phyloP scores from a whole-genome alignment of 208 protist species.

The Trypanosoma rangeli region DNA sequence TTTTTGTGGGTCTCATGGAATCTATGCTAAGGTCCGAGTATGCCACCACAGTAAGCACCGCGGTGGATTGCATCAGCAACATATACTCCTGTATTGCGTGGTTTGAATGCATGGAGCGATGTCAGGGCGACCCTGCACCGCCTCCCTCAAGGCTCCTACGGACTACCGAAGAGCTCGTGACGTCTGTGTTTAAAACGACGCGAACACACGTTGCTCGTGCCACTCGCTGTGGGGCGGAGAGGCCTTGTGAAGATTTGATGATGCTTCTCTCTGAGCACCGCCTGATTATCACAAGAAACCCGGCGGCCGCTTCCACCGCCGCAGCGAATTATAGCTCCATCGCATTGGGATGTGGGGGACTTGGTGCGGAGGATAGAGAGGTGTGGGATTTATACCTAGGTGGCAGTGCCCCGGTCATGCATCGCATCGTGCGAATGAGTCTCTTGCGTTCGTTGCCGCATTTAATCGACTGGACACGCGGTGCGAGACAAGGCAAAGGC shows the following conservation, averaged over 20 bases:
- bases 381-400: constrained; percentile 19
- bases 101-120: constrained; percentile 25
- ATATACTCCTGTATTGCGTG: constrained; percentile 43
- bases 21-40: constrained; percentile 42
- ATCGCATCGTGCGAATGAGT: constrained; percentile 43
- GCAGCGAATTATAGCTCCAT: neutral
- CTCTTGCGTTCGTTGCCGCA: constrained; percentile 48
- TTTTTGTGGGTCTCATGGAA: constrained; percentile 42
- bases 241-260: constrained; percentile 21
- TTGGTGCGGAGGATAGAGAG: neutral
- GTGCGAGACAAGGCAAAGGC: neutral
- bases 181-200: constrained; percentile 40
- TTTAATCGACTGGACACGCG: constrained; percentile 33
- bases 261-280: constrained; percentile 9
- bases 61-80: constrained; percentile 46
- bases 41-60: constrained; percentile 50
- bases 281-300: neutral
- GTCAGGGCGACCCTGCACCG: neutral
- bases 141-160: constrained; percentile 30
- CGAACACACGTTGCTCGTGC: constrained; percentile 43
- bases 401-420: constrained; percentile 19
- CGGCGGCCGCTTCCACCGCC: neutral
- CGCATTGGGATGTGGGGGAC: constrained; percentile 7
- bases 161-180: constrained; percentile 41
- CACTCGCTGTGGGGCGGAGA: constrained; percentile 17